phyloP scores from a whole-genome alignment of 2,329 filamentous ascomycete genomes.

The Fusarium mexicanum region DNA sequence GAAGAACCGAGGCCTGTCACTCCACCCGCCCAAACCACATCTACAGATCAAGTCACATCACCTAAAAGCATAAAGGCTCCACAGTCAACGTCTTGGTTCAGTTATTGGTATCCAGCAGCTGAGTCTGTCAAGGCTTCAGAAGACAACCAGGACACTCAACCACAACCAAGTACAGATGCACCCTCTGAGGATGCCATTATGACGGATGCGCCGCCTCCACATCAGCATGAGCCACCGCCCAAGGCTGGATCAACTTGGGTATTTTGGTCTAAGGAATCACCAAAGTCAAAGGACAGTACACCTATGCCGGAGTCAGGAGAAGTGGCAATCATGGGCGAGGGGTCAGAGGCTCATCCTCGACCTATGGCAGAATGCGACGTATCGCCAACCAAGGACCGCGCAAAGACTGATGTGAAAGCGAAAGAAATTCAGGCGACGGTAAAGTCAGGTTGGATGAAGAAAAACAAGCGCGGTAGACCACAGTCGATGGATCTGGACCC shows the following conservation, averaged over 20 bases:
- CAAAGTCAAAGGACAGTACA: slow-evolving; percentile 48
- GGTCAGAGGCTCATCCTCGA: slow-evolving; percentile 65
- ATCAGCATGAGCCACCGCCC: slow-evolving; percentile 50
- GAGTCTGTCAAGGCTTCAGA: slow-evolving; percentile 24
- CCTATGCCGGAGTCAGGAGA: slow-evolving; percentile 56
- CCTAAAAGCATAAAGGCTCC: slow-evolving; percentile 24
- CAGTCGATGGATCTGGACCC: slow-evolving; percentile 60
- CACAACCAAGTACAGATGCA: slow-evolving; percentile 29
- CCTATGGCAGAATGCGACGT: slow-evolving; percentile 57
- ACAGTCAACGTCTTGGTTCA: slow-evolving; percentile 52
- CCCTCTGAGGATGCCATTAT: slow-evolving; percentile 53
- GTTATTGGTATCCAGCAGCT: slow-evolving; percentile 50
- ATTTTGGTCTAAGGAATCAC: slow-evolving; percentile 76
- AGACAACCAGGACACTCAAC: slow-evolving; percentile 6
- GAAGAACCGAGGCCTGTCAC: slow-evolving; percentile 34
- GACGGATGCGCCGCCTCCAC: slow-evolving; percentile 52
- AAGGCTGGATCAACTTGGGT: slow-evolving; percentile 77
- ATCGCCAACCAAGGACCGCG: slow-evolving; percentile 49
- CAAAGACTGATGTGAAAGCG: slow-evolving; percentile 40
- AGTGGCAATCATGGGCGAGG: slow-evolving; percentile 66
- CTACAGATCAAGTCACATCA: slow-evolving; percentile 23
- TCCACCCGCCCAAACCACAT: slow-evolving; percentile 33
- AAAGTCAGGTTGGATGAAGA: slow-evolving; percentile 51
- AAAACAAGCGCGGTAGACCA: slow-evolving; percentile 57
- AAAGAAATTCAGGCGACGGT: slow-evolving; percentile 45